Evolutionary conservation across 257 asterid genomes (phyloP).

Genomic region (Solanum rostratum): DNA sequence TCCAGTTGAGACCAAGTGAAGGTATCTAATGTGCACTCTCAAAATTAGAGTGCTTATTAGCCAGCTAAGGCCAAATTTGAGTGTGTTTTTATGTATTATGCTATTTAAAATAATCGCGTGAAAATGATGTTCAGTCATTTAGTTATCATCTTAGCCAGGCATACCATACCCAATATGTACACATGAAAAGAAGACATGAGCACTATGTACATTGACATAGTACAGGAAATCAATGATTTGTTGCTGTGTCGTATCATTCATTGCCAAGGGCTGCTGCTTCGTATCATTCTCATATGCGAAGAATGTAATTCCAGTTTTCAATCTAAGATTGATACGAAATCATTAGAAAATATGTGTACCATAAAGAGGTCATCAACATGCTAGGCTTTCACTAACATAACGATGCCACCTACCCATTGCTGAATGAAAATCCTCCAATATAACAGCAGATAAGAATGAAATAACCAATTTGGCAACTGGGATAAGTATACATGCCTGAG

Average conservation of each 20-base stretch:
- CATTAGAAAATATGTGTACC: background rate
- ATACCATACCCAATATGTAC: background rate
- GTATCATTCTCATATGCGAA: background rate
- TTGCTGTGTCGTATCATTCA: background rate
- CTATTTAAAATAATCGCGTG: background rate
- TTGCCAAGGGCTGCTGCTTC: background rate
- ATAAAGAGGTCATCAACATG: background rate
- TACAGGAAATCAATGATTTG: background rate
- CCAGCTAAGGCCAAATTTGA: background rate
- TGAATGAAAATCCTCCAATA: background rate
- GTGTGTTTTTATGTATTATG: background rate
- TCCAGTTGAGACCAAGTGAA: background rate
- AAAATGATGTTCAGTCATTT: background rate
- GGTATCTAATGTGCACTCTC: background rate
- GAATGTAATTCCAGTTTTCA: background rate
- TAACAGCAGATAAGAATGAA: background rate
- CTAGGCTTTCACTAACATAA: background rate
- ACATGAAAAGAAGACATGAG: background rate
- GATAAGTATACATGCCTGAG: conserved; percentile 47
- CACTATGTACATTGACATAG: background rate
- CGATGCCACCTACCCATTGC: background rate
- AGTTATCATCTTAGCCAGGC: background rate
- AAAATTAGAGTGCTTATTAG: background rate
- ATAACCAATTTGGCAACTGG: background rate
- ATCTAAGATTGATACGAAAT: background rate